Evolutionary conservation across 139 green algal genomes (phyloP).

Genomic region (Picochlorum costavermella): DNA sequence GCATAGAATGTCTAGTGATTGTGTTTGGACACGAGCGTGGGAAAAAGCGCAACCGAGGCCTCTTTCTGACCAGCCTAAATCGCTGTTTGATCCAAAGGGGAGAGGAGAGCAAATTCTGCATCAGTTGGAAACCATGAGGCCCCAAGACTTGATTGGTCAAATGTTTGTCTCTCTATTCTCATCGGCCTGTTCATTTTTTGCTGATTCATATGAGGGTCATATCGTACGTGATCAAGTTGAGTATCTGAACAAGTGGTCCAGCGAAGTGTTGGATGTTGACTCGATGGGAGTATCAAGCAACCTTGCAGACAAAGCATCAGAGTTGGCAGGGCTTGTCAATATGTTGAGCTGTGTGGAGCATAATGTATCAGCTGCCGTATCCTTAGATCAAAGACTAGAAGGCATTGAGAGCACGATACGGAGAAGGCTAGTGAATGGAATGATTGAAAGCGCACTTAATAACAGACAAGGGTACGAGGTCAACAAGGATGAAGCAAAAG

Average conservation of each 20-base stretch:
- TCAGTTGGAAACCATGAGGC: conserved; percentile 12
- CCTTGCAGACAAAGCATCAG: no score
- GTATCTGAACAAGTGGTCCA: no score
- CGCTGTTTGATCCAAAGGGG: conserved; percentile 46
- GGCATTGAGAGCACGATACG: background rate
- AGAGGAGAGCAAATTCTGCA: conserved; percentile 73
- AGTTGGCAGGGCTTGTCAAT: background rate
- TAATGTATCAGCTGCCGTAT: background rate
- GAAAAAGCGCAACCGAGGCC: conserved; percentile 29
- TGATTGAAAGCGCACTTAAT: no score
- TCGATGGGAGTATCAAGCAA: no score
- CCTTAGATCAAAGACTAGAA: background rate
- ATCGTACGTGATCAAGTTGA: no score
- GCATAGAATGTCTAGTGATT: conserved; percentile 23
- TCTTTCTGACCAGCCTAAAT: conserved; percentile 41
- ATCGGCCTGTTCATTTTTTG: no score
- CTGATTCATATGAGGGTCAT: no score
- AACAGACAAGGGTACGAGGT: no score
- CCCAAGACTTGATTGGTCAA: background rate
- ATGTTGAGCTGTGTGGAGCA: background rate
- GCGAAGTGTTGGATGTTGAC: no score
- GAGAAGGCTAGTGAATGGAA: no score
- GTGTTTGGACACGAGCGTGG: conserved; percentile 64
- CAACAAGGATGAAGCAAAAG: background rate
- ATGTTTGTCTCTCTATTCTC: background rate